Evolutionary conservation across 2,329 filamentous ascomycete genomes (phyloP).

Genomic region (Penicillium griseofulvum): DNA sequence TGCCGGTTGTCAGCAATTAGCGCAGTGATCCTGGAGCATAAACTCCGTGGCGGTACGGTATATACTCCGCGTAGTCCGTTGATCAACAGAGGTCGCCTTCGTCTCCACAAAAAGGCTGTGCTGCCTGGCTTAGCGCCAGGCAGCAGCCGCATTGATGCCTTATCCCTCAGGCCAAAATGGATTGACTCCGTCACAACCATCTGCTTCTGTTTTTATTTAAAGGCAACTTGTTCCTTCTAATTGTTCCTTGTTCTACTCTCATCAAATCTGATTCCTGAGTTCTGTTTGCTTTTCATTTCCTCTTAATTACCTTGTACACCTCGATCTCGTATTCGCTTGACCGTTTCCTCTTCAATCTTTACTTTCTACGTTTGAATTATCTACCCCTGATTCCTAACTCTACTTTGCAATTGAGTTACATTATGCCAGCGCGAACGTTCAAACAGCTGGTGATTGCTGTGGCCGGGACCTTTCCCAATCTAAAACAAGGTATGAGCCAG

Average conservation of each 20-base stretch:
- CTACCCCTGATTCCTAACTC: not conserved
- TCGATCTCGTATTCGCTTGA: not conserved
- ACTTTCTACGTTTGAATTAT: not conserved
- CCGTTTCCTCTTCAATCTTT: not conserved
- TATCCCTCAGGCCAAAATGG: not conserved
- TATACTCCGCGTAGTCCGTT: not conserved
- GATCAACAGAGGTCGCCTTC: not conserved
- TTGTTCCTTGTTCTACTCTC: not conserved
- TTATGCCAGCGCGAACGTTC: slow-evolving; percentile 29
- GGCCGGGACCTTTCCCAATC: slow-evolving; percentile 59
- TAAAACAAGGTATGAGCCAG: slow-evolving; percentile 48
- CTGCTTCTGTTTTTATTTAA: not conserved
- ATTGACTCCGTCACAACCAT: not conserved
- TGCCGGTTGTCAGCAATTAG: not conserved
- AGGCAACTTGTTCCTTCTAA: not conserved
- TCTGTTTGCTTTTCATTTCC: not conserved
- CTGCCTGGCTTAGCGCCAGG: slow-evolving; percentile 5
- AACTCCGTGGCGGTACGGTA: not conserved
- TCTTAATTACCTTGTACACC: not conserved
- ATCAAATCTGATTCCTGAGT: not conserved
- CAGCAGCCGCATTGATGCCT: not conserved
- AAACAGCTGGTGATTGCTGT: slow-evolving; percentile 49
- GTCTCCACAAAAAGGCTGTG: not conserved
- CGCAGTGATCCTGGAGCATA: not conserved
- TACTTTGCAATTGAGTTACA: not conserved